Evolutionary conservation across 73 alveolate species (phyloP).

Genomic region (Vitrella brassicaformis): DNA sequence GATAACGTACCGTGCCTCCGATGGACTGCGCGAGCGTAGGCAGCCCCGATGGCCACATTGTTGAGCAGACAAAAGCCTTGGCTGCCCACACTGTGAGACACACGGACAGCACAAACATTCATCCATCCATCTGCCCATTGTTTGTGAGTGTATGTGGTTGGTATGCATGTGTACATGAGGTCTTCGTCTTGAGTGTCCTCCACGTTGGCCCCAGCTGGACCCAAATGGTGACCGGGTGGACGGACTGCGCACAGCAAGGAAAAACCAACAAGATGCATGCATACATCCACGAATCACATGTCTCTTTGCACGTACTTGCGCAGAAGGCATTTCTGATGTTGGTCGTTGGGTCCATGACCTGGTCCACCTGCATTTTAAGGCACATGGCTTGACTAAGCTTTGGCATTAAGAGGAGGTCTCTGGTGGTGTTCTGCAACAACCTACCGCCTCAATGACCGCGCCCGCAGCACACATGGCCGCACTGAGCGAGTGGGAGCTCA

Average conservation of each 20-base stretch:
- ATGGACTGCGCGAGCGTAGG: slow-evolving; percentile 58
- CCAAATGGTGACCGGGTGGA: slow-evolving; percentile 15
- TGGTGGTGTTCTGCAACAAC: slow-evolving; percentile 4
- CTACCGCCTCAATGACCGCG: slow-evolving; percentile 77
- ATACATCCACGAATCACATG: too few relatives aligned
- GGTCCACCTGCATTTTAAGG: too few relatives aligned
- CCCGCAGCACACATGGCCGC: slow-evolving; percentile 74
- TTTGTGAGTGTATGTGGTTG: not conserved
- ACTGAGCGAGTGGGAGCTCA: slow-evolving; percentile 37
- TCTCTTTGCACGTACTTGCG: too few relatives aligned
- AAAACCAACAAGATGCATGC: too few relatives aligned
- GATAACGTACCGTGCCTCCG: slow-evolving; percentile 21
- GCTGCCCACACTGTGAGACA: not conserved
- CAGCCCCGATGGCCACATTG: slow-evolving; percentile 85
- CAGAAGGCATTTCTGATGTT: slow-evolving; percentile 93
- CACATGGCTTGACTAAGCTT: too few relatives aligned
- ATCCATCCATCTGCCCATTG: too few relatives aligned
- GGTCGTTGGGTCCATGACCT: too few relatives aligned
- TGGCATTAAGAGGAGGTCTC: too few relatives aligned
- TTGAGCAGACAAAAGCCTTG: slow-evolving; percentile 85
- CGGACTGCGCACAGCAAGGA: not conserved
- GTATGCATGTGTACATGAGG: not conserved
- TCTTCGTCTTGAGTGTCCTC: not conserved
- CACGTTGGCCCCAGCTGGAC: slow-evolving; percentile 9
- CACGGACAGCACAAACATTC: not conserved